Evolutionary conservation across 805 yeast species (phyloP).

Genomic region (Metschnikowia henanensis): DNA sequence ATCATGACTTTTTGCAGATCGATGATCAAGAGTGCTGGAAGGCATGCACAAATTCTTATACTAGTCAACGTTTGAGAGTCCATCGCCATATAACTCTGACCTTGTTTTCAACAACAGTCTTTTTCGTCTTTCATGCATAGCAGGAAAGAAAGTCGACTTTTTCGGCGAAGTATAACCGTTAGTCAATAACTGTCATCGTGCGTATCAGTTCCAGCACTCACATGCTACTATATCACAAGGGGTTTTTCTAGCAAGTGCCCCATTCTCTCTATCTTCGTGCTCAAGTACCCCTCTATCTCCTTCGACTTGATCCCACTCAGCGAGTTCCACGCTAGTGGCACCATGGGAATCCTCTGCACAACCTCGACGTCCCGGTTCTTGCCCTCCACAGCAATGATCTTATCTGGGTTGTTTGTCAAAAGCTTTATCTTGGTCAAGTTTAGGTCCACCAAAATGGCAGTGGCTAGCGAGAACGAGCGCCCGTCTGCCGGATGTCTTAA

Average conservation of each 20-base stretch:
- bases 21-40: too few relatives aligned
- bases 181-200: too few relatives aligned
- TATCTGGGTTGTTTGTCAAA: slow-evolving; percentile 95
- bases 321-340: slow-evolving; percentile 85
- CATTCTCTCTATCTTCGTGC: slow-evolving; percentile 96
- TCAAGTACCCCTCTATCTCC: slow-evolving; percentile 90
- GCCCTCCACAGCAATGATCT: slow-evolving; percentile 93
- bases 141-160: too few relatives aligned
- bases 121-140: too few relatives aligned
- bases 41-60: too few relatives aligned
- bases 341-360: slow-evolving; percentile 91
- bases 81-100: too few relatives aligned
- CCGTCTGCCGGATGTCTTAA: slow-evolving; percentile 97
- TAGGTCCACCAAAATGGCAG: slow-evolving; percentile 85
- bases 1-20: too few relatives aligned
- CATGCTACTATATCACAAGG: slow-evolving; percentile 24
- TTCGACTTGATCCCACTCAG: slow-evolving; percentile 69
- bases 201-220: too few relatives aligned
- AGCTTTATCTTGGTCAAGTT: slow-evolving; percentile 71
- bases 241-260: slow-evolving; percentile 79
- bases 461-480: slow-evolving; percentile 91
- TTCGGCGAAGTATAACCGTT: too few relatives aligned
- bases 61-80: too few relatives aligned
- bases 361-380: slow-evolving; percentile 72
- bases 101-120: too few relatives aligned